Percentiles rank a stretch among this genome's conserved stretches.
phyloP scores from a whole-genome alignment of 2,329 filamentous ascomycete genomes.

The Aspergillus fumigatiaffinis region DNA sequence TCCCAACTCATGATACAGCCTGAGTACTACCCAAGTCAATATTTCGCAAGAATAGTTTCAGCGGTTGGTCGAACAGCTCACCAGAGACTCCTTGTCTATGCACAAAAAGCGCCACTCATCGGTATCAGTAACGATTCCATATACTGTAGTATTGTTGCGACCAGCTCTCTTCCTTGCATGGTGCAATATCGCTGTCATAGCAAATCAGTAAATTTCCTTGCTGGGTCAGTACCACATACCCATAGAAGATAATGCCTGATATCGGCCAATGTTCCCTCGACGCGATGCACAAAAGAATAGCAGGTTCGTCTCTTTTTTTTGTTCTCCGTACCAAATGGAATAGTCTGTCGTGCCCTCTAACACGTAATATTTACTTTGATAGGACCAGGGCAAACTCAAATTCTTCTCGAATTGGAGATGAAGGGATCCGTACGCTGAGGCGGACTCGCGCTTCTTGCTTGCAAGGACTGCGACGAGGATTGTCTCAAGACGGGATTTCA shows the following conservation, averaged over 20 bases:
- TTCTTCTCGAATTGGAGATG: neutral
- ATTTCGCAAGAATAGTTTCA: neutral
- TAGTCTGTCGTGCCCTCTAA: neutral
- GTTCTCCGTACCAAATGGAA: neutral
- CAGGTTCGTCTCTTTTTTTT: neutral
- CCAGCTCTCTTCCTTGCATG: neutral
- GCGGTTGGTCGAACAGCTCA: neutral
- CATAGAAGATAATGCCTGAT: neutral
- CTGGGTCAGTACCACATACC: neutral
- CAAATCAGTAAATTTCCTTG: neutral
- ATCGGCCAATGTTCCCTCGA: neutral
- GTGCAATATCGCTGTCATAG: neutral
- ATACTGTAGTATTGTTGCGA: neutral
- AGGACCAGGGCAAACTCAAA: neutral
- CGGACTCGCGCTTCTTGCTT: neutral
- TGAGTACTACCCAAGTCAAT: neutral
- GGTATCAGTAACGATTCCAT: neutral
- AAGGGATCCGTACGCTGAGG: neutral
- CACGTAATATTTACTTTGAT: neutral
- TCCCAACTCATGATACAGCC: neutral
- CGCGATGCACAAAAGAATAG: neutral
- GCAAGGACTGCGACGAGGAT: neutral
- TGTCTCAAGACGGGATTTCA: neutral
- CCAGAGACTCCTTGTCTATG: neutral
- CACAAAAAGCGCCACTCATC: neutral